Evolutionary conservation across 441 rosid species (phyloP), one percentile per base, ranked within the genome.

Genomic region (Jatropha multifida): DNA sequence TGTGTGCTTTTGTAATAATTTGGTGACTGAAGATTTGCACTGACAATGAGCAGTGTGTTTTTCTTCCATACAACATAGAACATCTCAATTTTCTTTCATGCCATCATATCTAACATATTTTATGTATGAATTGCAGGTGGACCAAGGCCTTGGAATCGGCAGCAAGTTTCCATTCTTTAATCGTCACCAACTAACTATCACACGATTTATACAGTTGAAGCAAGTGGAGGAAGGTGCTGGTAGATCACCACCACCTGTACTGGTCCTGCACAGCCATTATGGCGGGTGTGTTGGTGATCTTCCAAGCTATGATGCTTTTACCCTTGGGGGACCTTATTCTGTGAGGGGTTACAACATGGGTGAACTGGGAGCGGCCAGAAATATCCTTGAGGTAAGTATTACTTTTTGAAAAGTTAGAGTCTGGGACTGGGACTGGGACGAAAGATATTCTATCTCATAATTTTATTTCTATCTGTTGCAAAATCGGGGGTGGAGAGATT

Each of bases 261-360:
- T 95, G 55, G 99, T 95, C 78, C 95, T 95, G 64, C 92, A 95
- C 73, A 93, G 99, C 49, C 99, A 92, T 84, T 95, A 95, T 41
- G 99, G 99, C 69, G 98, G 98, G 5, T 95, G 99, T 61, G 94
- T 92, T 40, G 97, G 99, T 6, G 98, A 95, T 76, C 98, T 95
- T 76, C 92, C 99, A 65, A 93, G 97, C 81, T 95, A 95, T 77
- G 99, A 95, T 81, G 98, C 98, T 42, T 95, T 95, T 79, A 89
- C 92, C 40, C 97, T 95, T 46, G 99, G 99, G 32, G 99, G 99
- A 56, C 99, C 99, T 2, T 93, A 93, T 68, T 96, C 99, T 49
- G 99, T 93, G 32, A 88, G 97, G 76, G 99, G 99, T 73, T 96
- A 96, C 89, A 96, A 90, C 85, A 96, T 96, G 99, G 99, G 99